Conservation (phyloP, 768 basidiomycete species). For the Hericium coralloides region DNA sequence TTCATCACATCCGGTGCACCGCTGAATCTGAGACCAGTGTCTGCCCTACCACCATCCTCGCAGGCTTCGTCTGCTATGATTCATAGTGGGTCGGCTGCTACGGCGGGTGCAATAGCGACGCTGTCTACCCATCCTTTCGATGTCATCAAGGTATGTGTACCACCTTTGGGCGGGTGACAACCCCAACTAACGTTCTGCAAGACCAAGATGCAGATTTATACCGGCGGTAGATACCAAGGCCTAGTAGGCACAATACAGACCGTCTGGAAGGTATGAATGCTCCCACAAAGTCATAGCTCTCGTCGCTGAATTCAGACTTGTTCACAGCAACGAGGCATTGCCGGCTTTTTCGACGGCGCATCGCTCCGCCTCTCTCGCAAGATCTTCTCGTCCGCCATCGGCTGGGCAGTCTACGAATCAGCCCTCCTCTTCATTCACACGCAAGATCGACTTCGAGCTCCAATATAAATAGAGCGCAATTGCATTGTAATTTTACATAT, state of each 20-base stretch:
- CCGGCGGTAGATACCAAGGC: slow-evolving; percentile 65
- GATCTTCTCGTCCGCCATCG: slow-evolving; percentile 81
- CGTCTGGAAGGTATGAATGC: slow-evolving; percentile 50
- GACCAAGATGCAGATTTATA: slow-evolving; percentile 92
- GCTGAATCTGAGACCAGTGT: neutral
- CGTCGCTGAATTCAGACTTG: neutral
- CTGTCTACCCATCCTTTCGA: slow-evolving; percentile 88
- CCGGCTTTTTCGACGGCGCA: slow-evolving; percentile 82
- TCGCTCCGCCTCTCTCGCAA: slow-evolving; percentile 80
- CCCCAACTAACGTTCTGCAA: slow-evolving; percentile 19
- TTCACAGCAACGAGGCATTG: slow-evolving; percentile 64
- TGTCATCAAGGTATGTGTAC: slow-evolving; percentile 65
- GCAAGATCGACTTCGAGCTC: neutral
- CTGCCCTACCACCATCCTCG: slow-evolving; percentile 28
- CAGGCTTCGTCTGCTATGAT: slow-evolving; percentile 39
- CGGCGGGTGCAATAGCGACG: slow-evolving; percentile 80
- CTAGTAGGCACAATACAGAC: slow-evolving; percentile 53
- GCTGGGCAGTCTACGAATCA: slow-evolving; percentile 88
- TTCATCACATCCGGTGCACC: neutral
- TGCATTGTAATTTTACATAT: neutral
- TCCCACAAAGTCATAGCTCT: neutral
- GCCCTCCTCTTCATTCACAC: slow-evolving; percentile 48
- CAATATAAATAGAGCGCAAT: neutral
- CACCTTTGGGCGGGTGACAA: too few relatives aligned
- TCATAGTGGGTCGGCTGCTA: slow-evolving; percentile 62